Percentiles rank a stretch among this genome's conserved stretches.
phyloP scores from a whole-genome alignment of 805 yeast genomes.

The Wickerhamiella kazuoi region DNA sequence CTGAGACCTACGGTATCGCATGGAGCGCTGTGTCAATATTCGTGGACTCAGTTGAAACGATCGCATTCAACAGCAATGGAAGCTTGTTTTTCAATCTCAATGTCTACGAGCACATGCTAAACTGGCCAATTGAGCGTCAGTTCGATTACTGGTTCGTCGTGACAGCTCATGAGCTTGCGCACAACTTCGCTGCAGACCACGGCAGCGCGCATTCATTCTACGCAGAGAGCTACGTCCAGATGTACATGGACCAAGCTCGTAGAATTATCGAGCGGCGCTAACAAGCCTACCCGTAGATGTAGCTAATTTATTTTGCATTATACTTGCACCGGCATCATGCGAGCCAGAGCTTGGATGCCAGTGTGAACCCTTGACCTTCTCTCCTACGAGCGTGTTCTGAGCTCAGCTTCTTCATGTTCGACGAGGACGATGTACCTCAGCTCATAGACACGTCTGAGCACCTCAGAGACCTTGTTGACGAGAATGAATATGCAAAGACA shows the following conservation, averaged over 20 bases:
- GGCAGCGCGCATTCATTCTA: constrained; percentile 22
- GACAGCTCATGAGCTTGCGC: constrained; percentile 26
- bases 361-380: too few species aligned
- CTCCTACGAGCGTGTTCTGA: too few species aligned
- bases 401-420: too few species aligned
- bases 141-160: constrained; percentile 24
- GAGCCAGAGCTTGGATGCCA: too few species aligned
- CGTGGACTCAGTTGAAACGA: constrained; percentile 9
- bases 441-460: constrained; percentile 11
- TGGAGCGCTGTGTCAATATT: constrained; percentile 18
- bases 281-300: too few species aligned
- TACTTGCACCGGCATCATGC: too few species aligned
- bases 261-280: too few species aligned
- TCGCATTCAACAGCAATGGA: constrained; percentile 25
- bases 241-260: constrained; percentile 20
- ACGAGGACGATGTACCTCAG: constrained; percentile 16
- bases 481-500: neutral
- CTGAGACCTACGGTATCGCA: constrained; percentile 12
- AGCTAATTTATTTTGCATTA: too few species aligned
- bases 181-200: constrained; percentile 21
- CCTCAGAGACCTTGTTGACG: neutral
- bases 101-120: constrained; percentile 7
- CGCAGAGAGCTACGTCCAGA: constrained; percentile 20
- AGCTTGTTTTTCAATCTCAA: constrained; percentile 24
- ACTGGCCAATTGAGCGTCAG: constrained; percentile 4